Percentiles rank a stretch among this genome's conserved stretches.
Evolutionary conservation across 495 filamentous ascomycete genomes (phyloP).

Genomic region (Talaromyces adpressus): DNA sequence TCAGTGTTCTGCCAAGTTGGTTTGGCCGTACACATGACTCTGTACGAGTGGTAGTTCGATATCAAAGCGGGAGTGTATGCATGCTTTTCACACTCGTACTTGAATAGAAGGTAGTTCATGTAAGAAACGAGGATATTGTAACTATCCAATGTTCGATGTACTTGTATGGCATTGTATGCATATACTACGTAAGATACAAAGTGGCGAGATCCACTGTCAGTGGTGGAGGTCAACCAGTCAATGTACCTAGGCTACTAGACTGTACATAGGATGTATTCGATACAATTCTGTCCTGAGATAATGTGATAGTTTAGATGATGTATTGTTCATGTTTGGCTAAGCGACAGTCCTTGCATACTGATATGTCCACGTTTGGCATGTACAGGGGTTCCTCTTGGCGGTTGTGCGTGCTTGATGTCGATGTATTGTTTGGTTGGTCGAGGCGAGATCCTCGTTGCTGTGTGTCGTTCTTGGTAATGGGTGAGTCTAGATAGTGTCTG

Average conservation of each 20-base stretch:
- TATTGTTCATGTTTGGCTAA: background rate
- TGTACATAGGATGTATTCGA: no score
- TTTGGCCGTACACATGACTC: background rate
- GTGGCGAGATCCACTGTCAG: background rate
- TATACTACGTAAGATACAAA: background rate
- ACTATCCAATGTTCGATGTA: background rate
- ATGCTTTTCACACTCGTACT: background rate
- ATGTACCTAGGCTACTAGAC: background rate
- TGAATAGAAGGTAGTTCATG: background rate
- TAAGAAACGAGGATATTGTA: background rate
- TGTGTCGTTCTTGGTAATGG: background rate
- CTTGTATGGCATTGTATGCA: background rate
- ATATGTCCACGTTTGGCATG: background rate
- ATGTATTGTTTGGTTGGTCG: background rate
- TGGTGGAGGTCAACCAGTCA: background rate
- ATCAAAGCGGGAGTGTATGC: background rate
- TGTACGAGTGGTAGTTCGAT: background rate
- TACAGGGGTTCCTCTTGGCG: background rate
- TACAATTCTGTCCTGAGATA: no score
- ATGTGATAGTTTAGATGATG: background rate
- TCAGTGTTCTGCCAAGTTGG: background rate
- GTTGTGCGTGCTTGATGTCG: background rate
- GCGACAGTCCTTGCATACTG: background rate
- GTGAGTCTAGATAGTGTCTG: background rate
- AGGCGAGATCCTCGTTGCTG: background rate